A percentile compares a stretch with the other conserved stretches of the same genome.
phyloP scores from a whole-genome alignment of 352 stramenopile genomes.

The Pythium phragmitis region DNA sequence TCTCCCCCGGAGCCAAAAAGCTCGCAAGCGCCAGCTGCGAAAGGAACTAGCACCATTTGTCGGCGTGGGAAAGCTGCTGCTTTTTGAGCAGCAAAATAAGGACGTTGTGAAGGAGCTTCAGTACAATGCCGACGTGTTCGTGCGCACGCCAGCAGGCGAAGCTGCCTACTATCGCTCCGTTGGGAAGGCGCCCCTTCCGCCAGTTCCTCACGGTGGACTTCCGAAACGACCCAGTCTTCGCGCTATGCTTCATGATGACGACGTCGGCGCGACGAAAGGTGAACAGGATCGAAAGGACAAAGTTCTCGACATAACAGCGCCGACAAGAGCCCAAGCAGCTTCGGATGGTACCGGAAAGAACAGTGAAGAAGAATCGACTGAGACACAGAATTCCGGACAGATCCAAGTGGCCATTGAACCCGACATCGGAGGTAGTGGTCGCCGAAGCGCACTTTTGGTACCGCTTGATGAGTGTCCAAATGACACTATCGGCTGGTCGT shows the following conservation, averaged over 20 bases:
- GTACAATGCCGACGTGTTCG: constrained; percentile 85
- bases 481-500: constrained; percentile 54
- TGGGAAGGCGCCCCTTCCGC: constrained; percentile 51
- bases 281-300: constrained; percentile 19
- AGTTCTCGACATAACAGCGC: constrained; percentile 21
- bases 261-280: not conserved
- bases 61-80: constrained; percentile 77
- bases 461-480: constrained; percentile 71
- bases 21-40: constrained; percentile 67
- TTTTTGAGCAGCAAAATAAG: constrained; percentile 90
- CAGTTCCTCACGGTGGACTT: constrained; percentile 43
- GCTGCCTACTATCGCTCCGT: constrained; percentile 72
- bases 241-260: constrained; percentile 4
- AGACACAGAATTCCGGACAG: not conserved
- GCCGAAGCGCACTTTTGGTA: constrained; percentile 57
- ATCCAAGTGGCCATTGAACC: constrained; percentile 32
- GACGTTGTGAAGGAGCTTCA: constrained; percentile 90
- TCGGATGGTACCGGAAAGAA: not conserved
- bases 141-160: constrained; percentile 65
- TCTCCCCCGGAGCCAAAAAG: constrained; percentile 50
- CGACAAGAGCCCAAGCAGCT: constrained; percentile 14
- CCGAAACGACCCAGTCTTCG: constrained; percentile 27
- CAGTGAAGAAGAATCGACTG: not conserved
- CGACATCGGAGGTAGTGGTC: constrained; percentile 43
- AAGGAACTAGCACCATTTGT: constrained; percentile 67